Conservation (phyloP, 163 green algal species). For the Chlamydomonas reinhardtii region DNA sequence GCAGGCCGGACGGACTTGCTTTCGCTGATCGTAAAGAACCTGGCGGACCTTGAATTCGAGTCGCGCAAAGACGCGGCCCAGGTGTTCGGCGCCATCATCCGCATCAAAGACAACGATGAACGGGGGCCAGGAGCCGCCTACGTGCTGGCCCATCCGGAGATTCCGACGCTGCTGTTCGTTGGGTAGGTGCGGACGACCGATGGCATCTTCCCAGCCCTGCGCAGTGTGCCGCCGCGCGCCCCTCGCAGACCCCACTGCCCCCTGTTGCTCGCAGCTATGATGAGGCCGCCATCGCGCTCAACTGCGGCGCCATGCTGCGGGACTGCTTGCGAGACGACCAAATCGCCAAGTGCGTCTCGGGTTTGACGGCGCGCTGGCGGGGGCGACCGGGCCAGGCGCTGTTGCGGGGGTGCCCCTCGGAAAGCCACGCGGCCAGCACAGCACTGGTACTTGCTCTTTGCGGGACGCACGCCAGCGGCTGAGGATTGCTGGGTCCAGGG, state of each 20-base stretch:
- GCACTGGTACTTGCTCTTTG: no score
- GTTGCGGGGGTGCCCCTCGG: no score
- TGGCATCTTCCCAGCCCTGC: not conserved
- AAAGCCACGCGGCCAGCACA: no score
- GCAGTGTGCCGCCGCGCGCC: no score
- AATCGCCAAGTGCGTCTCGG: slow-evolving; percentile 67
- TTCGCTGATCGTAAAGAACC: slow-evolving; percentile 72
- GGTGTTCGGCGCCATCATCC: slow-evolving; percentile 74
- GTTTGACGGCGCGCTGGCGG: no score
- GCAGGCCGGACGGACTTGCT: slow-evolving; percentile 74
- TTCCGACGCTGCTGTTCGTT: slow-evolving; percentile 83
- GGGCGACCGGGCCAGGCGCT: no score
- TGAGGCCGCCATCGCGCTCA: slow-evolving; percentile 83
- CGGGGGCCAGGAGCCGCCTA: slow-evolving; percentile 76
- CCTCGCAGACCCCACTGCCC: not conserved
- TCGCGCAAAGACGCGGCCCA: slow-evolving; percentile 86
- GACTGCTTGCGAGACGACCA: slow-evolving; percentile 87
- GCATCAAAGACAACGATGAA: slow-evolving; percentile 60
- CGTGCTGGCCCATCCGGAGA: slow-evolving; percentile 74
- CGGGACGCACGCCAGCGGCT: no score
- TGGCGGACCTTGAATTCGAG: slow-evolving; percentile 91
- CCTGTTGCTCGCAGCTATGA: slow-evolving; percentile 73
- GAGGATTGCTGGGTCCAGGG: no score
- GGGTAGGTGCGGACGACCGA: slow-evolving; percentile 67
- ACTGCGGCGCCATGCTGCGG: slow-evolving; percentile 89